These are phyloP conservation scores for Clohesyomyces aquaticus DNA, from an alignment of 495 filamentous ascomycete genomes.

Conservation along the genomic window DNA sequence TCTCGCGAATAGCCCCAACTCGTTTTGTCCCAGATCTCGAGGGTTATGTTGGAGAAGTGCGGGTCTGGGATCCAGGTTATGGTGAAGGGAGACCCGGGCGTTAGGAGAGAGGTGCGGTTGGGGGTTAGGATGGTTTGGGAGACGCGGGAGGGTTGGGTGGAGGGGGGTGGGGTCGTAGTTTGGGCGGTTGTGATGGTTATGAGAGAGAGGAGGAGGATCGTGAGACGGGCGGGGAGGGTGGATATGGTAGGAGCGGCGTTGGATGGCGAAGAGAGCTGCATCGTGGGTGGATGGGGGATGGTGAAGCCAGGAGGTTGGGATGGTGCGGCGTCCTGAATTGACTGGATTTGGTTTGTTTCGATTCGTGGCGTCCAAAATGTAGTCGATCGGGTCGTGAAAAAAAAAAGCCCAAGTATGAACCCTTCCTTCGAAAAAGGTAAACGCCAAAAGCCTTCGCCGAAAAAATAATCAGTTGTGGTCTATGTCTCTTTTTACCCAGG, in stretches of 20 bases:
- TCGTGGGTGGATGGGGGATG: no score
- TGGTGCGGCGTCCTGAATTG: no score
- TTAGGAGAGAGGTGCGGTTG: neutral
- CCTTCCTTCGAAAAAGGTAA: no score
- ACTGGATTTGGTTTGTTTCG: no score
- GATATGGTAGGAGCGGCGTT: no score
- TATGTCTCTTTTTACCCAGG: neutral
- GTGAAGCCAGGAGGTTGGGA: no score
- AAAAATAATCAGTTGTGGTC: no score
- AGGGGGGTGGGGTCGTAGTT: neutral
- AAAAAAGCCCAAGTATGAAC: no score
- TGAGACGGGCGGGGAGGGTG: neutral
- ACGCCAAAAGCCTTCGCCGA: no score
- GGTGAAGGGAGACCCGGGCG: conserved; percentile 8
- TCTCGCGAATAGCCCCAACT: conserved; percentile 24
- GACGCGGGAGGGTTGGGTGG: conserved; percentile 2
- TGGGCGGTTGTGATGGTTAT: neutral
- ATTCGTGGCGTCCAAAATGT: no score
- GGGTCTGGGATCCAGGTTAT: conserved; percentile 19
- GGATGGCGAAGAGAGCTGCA: no score
- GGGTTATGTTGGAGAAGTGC: conserved; percentile 26
- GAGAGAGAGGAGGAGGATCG: neutral
- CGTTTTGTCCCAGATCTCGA: conserved; percentile 32
- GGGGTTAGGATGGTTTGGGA: conserved; percentile 20
- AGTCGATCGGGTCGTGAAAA: no score